phyloP scores from a whole-genome alignment of 1,284 basidiomycete genomes.

The Pseudozyma thailandica region DNA sequence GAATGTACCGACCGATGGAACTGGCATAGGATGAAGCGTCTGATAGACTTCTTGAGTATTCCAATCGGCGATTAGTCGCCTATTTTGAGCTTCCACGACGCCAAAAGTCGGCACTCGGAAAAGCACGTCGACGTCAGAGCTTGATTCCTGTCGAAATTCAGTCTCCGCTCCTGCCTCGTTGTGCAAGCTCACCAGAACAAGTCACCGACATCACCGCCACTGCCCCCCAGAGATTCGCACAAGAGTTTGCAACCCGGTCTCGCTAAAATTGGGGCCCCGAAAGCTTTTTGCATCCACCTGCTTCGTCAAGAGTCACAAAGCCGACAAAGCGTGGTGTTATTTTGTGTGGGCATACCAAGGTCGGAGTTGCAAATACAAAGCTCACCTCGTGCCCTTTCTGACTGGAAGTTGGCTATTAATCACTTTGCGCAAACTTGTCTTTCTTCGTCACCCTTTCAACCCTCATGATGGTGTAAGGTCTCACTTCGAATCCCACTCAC shows the following conservation, averaged over 20 bases:
- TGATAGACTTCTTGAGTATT: too few species aligned
- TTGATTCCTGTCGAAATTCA: too few species aligned
- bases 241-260: conserved; percentile 14
- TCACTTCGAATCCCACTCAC: too few species aligned
- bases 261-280: conserved; percentile 11
- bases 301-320: too few species aligned
- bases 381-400: conserved; percentile 3
- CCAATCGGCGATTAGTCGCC: not conserved
- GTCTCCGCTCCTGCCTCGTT: not conserved
- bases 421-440: not conserved
- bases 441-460: conserved; percentile 8
- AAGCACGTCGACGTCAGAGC: conserved; percentile 30
- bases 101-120: too few species aligned
- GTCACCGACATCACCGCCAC: not conserved
- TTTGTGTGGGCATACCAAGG: too few species aligned
- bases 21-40: conserved; percentile 20
- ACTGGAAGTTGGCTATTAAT: too few species aligned
- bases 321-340: too few species aligned
- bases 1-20: not conserved
- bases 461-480: too few species aligned
- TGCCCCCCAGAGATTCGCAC: not conserved
- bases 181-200: not conserved
- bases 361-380: conserved; percentile 6
- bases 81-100: not conserved
- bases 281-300: too few species aligned